A percentile compares a stretch with the other conserved stretches of the same genome.
Conservation (phyloP, 2,329 filamentous ascomycete species). For the Hymenoscyphus scutula region DNA sequence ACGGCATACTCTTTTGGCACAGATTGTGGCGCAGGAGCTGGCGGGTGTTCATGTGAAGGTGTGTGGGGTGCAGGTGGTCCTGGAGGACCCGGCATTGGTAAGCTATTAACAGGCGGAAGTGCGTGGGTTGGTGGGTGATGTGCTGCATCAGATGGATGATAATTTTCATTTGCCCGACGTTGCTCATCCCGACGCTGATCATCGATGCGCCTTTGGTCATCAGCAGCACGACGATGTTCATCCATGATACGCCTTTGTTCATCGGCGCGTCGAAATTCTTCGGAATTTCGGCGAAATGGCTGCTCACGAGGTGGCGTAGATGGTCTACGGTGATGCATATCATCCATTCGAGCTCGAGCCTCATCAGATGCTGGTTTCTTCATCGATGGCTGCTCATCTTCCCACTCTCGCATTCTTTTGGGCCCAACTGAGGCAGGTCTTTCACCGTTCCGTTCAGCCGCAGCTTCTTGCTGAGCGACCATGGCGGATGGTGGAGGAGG, state of each 20-base stretch:
- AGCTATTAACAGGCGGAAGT: slow-evolving; percentile 39
- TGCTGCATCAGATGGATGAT: slow-evolving; percentile 89
- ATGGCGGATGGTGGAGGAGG: slow-evolving; percentile 63
- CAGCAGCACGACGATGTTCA: slow-evolving; percentile 35
- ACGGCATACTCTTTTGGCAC: slow-evolving; percentile 49
- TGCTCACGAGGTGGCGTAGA: slow-evolving; percentile 70
- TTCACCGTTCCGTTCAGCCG: slow-evolving; percentile 61
- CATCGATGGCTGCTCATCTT: slow-evolving; percentile 63
- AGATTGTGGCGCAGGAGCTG: slow-evolving; percentile 43
- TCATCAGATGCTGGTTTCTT: slow-evolving; percentile 93
- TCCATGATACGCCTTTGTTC: slow-evolving; percentile 48
- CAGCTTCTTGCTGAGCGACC: slow-evolving; percentile 62
- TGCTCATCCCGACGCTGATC: slow-evolving; percentile 66
- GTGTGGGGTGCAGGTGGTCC: slow-evolving; percentile 44
- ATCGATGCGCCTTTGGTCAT: slow-evolving; percentile 58
- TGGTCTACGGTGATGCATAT: slow-evolving; percentile 74
- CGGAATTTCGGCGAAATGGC: slow-evolving; percentile 73
- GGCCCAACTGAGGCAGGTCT: slow-evolving; percentile 75
- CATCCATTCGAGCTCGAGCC: slow-evolving; percentile 79
- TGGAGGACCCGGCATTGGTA: slow-evolving; percentile 57
- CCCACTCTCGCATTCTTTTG: slow-evolving; percentile 91
- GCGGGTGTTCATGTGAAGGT: slow-evolving; percentile 44
- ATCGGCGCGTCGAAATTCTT: slow-evolving; percentile 65
- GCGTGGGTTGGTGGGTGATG: slow-evolving; percentile 72
- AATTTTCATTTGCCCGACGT: slow-evolving; percentile 72